Evolutionary conservation across 176 grass and related monocot genomes (phyloP).

Genomic region (Hordeum vulgare): DNA sequence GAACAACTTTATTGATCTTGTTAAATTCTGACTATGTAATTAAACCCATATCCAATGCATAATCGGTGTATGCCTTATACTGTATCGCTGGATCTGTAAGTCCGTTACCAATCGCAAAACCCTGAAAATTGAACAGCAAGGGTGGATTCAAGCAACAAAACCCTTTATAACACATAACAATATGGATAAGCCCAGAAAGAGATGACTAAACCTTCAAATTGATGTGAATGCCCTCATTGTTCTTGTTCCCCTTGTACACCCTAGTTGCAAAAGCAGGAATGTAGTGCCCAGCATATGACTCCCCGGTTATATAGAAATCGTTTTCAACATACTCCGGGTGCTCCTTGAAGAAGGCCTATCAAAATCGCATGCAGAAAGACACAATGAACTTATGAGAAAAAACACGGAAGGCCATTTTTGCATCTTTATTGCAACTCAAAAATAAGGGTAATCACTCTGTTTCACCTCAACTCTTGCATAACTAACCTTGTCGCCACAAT

Average conservation of each 20-base stretch:
- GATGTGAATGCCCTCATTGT: too few relatives aligned
- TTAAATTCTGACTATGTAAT: too few relatives aligned
- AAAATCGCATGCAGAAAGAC: background rate
- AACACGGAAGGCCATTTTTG: background rate
- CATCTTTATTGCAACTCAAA: too few relatives aligned
- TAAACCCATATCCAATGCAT: slow-evolving; percentile 59
- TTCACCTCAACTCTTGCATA: too few relatives aligned
- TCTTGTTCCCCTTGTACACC: too few relatives aligned
- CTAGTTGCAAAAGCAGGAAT: too few relatives aligned
- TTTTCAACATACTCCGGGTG: slow-evolving; percentile 61
- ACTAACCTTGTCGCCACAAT: background rate
- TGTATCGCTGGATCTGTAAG: slow-evolving; percentile 76
- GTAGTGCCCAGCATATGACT: too few relatives aligned
- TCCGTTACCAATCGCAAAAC: slow-evolving; percentile 71
- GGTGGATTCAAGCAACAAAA: background rate
- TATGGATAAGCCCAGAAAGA: background rate
- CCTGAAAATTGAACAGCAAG: slow-evolving; percentile 35
- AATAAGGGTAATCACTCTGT: too few relatives aligned
- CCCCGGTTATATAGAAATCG: too few relatives aligned
- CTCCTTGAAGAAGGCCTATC: slow-evolving; percentile 65
- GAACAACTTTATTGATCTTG: too few relatives aligned
- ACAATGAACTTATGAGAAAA: background rate
- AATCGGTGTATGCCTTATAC: slow-evolving; percentile 68
- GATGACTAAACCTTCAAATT: too few relatives aligned
- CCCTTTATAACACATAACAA: background rate